Base-by-base conservation (phyloP, 345 rosid species). In the Boechera divaricarpa region DNA sequence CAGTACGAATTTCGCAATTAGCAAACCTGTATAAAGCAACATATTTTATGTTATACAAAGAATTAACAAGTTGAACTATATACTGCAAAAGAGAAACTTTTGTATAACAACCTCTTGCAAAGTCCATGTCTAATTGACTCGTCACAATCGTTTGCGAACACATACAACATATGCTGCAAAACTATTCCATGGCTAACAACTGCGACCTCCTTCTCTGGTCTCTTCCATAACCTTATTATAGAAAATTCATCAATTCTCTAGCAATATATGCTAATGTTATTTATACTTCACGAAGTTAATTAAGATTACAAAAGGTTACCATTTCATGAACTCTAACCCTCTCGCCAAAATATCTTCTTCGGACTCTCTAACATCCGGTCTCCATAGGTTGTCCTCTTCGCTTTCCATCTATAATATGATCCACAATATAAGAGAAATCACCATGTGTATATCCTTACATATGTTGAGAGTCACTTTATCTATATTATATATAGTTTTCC, bases 161-260 rank as follows among this genome's bases (percentile, higher is more conserved):
- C 83, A 54, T 76, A 76, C 47, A 80, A 16, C 77, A 80, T 80
- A 67, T 80, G 77, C 47, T 80, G 83, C 69, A 80, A 67, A 21
- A 80, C 77, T 72, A 76, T 76, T 18, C 83, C 83, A 67, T 76
- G 83, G 56, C 83, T 80, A 7, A 80, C 83, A 65, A 76, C 66
- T 44, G 77, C 83, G 2, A 80, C 80, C 53, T 80, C 83, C 36
- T 67, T 80, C 78, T 80, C 83, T 71, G 72, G 60, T 63, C 83
- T 70, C 36, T 69, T 80, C 83, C 80, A 80, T 53, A 80, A 72
- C 83, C 83, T 80, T 7, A 21, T 38, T 9, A 0, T 39, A 2
- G 3, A 51, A 44, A 33, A 66, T 15, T 72, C 39, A 57, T 57
- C 26, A 48, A 5, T 33, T 64, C 1, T 64, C 10, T 36, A 32